A percentile compares a stretch with the other conserved stretches of the same genome.
phyloP scores from a whole-genome alignment of 352 stramenopile genomes.

The Thraustochytrium sp. region DNA sequence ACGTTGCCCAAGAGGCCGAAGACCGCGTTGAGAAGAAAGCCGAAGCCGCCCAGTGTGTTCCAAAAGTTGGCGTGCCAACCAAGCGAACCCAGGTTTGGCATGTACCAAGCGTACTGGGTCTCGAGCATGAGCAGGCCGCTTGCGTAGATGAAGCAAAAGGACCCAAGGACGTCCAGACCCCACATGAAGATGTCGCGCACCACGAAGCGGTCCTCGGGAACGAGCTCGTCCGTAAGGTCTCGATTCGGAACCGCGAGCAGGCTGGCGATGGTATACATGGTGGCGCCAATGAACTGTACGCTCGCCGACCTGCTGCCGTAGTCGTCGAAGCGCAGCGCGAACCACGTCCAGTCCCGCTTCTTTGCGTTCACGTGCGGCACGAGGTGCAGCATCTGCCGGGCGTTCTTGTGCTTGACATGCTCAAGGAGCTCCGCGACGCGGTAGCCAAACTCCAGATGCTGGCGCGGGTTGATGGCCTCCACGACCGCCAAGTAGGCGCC shows the following conservation, averaged over 20 bases:
- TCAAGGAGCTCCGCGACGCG: not conserved
- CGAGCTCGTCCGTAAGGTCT: not conserved
- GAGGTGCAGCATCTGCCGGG: not conserved
- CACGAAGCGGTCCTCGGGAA: not conserved
- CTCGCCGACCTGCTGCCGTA: not conserved
- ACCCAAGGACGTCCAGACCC: not conserved
- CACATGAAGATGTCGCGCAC: not conserved
- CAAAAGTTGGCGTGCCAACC: not conserved
- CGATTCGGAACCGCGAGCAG: not conserved
- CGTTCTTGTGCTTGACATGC: not conserved
- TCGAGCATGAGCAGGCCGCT: not conserved
- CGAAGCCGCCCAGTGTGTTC: not conserved
- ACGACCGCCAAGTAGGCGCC: not conserved
- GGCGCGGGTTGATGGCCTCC: slow-evolving; percentile 2
- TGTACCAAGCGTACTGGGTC: not conserved
- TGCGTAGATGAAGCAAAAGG: not conserved
- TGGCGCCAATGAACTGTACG: not conserved
- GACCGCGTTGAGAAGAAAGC: not conserved
- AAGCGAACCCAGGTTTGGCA: not conserved
- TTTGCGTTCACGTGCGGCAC: not conserved
- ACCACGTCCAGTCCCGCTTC: not conserved
- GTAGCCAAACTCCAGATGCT: not conserved
- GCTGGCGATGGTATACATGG: not conserved
- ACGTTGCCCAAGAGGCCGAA: slow-evolving; percentile 5
- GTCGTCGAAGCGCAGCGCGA: not conserved